Evolutionary conservation across 2,329 filamentous ascomycete species (phyloP).

Genomic region (Colletotrichum filicis): DNA sequence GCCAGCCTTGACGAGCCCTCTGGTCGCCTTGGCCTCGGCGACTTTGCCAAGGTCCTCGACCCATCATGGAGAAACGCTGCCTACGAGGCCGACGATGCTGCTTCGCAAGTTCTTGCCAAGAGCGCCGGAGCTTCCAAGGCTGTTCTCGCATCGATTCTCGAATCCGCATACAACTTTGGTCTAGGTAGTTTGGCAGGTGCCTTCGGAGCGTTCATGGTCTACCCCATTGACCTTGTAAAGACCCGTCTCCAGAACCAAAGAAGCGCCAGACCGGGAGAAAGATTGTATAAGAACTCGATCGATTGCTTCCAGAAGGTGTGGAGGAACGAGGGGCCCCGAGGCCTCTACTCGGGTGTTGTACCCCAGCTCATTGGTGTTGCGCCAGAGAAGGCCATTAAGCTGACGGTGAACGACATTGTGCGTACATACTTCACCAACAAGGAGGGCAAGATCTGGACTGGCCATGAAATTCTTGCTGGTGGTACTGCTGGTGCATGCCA

Average conservation of each 20-base stretch:
- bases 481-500: slow-evolving; percentile 92
- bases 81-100: slow-evolving; percentile 60
- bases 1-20: slow-evolving; percentile 91
- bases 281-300: slow-evolving; percentile 95
- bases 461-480: slow-evolving; percentile 86
- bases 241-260: slow-evolving; percentile 98
- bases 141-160: slow-evolving; percentile 72
- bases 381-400: slow-evolving; percentile 99
- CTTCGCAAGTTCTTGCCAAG: slow-evolving; percentile 48
- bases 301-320: slow-evolving; percentile 96
- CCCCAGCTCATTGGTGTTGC: slow-evolving; percentile 97
- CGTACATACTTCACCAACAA: slow-evolving; percentile 80
- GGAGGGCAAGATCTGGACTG: slow-evolving; percentile 76
- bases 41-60: slow-evolving; percentile 96
- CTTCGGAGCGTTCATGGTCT: slow-evolving; percentile 99
- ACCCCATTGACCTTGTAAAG: slow-evolving; percentile 98
- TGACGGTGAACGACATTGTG: slow-evolving; percentile 96
- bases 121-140: slow-evolving; percentile 58
- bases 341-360: slow-evolving; percentile 93
- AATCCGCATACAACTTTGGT: slow-evolving; percentile 89
- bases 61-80: slow-evolving; percentile 83
- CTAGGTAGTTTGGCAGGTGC: slow-evolving; percentile 92
- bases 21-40: slow-evolving; percentile 80
- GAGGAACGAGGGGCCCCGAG: slow-evolving; percentile 88
- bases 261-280: slow-evolving; percentile 81